Base-by-base conservation (phyloP, 805 yeast genomes). In the Ogataea parapolymorpha region DNA sequence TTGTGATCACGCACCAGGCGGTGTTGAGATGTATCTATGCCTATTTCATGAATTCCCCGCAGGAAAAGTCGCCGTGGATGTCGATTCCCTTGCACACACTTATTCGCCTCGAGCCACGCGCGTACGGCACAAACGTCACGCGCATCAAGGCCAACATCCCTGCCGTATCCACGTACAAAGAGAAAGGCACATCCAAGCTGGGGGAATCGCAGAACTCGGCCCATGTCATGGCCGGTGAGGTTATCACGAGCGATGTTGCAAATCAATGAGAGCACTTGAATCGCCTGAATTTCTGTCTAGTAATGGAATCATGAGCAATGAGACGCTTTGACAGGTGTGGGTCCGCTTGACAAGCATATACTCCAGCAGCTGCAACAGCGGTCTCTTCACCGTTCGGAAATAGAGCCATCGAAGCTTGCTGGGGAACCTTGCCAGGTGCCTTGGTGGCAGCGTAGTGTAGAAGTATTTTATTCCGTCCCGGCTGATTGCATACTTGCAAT, bases 61-160 rank as follows among this genome's bases (percentile, higher is more conserved):
- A 91, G 62, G 96, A 91, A 55, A 91, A 88, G 62, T 79, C 90
- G 44, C 99, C 99, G 5, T 93, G 99, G 99, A 89, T 93, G 96
- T 87, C 95, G 28, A 95, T 93, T 44, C 99, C 99, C 5, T 70
- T 93, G 54, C 99, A 93, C 60, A 93, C 99, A 0, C 68, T 93
- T 61, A 93, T 93, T 56, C 85, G 88, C 59, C 70, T 93, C 48
- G 98, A 93, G 61, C 96, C 97, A n/a, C 74, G 95, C 42, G 96
- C 99, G 0, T 90, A 87, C 57, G 82, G 82, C 36, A 90, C 99
- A 0, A 66, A 81, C 31, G 98, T 90, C 13, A 84, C 91, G 14
- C 74, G 95, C 53, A 86, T 93, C 44, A 88, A 88, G 54, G 99
- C 98, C 0, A 87, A 93, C 61, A 91, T 93, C 37, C 99, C 99